Base-by-base conservation (phyloP, 257 asterid species). In the Striga asiatica region DNA sequence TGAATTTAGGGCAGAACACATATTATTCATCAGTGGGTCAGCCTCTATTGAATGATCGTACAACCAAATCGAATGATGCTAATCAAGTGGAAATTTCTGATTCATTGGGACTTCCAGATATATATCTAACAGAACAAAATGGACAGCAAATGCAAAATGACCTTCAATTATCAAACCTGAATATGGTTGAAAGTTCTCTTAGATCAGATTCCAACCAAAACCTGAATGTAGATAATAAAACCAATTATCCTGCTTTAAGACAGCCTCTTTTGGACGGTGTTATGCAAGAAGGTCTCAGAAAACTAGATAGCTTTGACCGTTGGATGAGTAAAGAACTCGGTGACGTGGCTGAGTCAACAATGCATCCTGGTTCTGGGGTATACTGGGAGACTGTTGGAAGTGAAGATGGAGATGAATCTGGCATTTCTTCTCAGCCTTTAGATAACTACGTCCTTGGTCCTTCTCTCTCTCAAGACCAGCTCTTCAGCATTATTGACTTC, bases 261-360 rank as follows among this genome's bases (percentile, higher is more conserved):
- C 88, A 78, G 68, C 87, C 96, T 70, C 46, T 72, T 39, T 70
- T 87, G 69, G 81, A 77, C 66, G 92, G 91, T 12, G 65, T 88
- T 56, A 46, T 65, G 61, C 84, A 73, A 55, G 81, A 71, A 62
- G 82, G 92, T 64, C 74, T 91, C 72, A 78, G 70, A 78, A 91
- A 91, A 79, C 84, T 91, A 8, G 98, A 91, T 70, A 91, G 98
- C 79, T 91, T 91, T 71, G 98, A 86, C 68, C 88, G 95, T 38
- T 91, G 96, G 98, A 80, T 91, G 77, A 83, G 87, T 69, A 86
- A 74, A 78, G 98, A 91, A 72, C 93, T 91, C 12, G 98, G 77
- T 47, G 98, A 91, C 73, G 95, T 91, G 27, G 71, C 83, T 50
- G 95, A 83, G 71, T 62, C 92, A 34, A 73, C 71, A 57, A 27